Conservation (phyloP, 331 rosid genomes). For the Erythrophleum ivorense region DNA sequence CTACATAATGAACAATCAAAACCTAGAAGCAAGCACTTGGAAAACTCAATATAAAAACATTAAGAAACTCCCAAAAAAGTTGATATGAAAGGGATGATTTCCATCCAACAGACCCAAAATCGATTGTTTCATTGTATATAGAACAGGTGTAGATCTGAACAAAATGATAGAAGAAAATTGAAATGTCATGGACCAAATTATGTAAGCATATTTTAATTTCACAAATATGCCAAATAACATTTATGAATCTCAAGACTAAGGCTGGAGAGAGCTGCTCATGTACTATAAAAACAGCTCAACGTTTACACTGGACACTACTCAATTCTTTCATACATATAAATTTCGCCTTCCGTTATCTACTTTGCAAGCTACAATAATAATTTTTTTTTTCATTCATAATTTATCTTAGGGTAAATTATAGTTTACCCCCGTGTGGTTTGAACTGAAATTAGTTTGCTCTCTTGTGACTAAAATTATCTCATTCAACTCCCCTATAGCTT, state of each 20-base stretch:
- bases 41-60: neutral
- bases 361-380: neutral
- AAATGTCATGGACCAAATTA: neutral
- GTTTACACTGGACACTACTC: neutral
- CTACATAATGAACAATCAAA: neutral
- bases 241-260: neutral
- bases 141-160: neutral
- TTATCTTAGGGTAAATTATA: no score
- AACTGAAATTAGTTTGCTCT: neutral
- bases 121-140: neutral
- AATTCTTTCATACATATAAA: constrained; percentile 1
- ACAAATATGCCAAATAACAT: neutral
- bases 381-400: no score
- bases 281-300: neutral
- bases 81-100: neutral
- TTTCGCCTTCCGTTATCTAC: constrained; percentile 7
- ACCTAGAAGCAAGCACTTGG: neutral
- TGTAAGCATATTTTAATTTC: neutral
- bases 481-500: neutral
- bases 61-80: neutral
- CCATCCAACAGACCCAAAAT: neutral
- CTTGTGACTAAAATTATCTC: neutral
- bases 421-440: neutral
- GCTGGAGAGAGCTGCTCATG: constrained; percentile 4
- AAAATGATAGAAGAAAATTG: neutral